Evolutionary conservation across 148 eudicot genomes (phyloP).

Genomic region (Fagopyrum tataricum): DNA sequence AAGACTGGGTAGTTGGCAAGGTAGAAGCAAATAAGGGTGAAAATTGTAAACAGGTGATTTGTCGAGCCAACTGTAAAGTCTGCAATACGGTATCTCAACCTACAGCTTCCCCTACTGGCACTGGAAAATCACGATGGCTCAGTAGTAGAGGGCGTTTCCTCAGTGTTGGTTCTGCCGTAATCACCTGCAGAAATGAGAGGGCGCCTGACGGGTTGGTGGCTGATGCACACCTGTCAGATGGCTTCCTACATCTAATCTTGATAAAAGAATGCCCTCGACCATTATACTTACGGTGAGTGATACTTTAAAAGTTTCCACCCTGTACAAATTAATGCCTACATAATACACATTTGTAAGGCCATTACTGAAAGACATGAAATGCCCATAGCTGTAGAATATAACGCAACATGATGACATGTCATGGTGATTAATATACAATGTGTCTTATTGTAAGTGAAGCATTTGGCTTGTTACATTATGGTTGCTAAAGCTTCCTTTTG

Average conservation of each 20-base stretch:
- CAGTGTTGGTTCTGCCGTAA: constrained; percentile 91
- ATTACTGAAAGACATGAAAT: background rate
- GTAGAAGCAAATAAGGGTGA: constrained; percentile 27
- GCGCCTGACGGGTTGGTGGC: constrained; percentile 98
- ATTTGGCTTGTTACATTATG: background rate
- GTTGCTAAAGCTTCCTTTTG: background rate
- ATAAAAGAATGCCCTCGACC: constrained; percentile 82
- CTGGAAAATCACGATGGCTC: constrained; percentile 44
- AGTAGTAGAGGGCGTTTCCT: constrained; percentile 64
- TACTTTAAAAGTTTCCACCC: background rate
- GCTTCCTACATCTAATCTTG: constrained; percentile 74
- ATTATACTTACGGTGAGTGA: constrained; percentile 63
- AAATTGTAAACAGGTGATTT: constrained; percentile 40
- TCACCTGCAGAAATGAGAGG: constrained; percentile 89
- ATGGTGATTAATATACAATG: background rate
- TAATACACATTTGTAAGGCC: background rate
- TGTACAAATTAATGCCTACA: background rate
- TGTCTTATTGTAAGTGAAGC: background rate
- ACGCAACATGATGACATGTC: background rate
- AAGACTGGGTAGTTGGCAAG: constrained; percentile 20
- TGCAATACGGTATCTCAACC: constrained; percentile 27
- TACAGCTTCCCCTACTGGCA: constrained; percentile 19
- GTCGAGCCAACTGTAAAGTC: constrained; percentile 60
- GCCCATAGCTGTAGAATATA: background rate
- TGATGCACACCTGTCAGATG: constrained; percentile 94